Percentiles rank a stretch among this genome's conserved stretches.
Conservation (phyloP, 2,329 filamentous ascomycete species). For the Rutstroemia sp. region DNA sequence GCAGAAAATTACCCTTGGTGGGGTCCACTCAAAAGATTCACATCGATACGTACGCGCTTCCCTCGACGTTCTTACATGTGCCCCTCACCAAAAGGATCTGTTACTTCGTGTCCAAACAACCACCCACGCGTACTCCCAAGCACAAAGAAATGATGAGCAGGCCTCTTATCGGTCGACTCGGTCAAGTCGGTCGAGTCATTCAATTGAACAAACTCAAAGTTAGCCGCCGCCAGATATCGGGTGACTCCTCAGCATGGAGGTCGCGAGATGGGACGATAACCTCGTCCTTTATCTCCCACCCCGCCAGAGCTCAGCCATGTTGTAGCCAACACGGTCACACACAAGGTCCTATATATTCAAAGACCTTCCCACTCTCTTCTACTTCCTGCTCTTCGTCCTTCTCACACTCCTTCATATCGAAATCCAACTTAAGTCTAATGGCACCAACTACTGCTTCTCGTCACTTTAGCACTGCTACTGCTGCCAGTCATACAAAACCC, state of each 20-base stretch:
- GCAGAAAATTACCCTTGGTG: background rate
- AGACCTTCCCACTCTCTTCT: background rate
- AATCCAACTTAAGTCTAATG: background rate
- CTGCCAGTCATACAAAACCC: background rate
- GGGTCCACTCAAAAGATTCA: background rate
- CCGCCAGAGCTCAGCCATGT: background rate
- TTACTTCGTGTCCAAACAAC: background rate
- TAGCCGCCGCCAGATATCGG: background rate
- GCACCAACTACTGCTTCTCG: background rate
- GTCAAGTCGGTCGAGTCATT: background rate
- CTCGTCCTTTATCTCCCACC: background rate
- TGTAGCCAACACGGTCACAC: background rate
- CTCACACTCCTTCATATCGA: background rate
- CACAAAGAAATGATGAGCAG: background rate
- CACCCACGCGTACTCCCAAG: background rate
- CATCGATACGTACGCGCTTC: background rate
- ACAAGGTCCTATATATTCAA: conserved; percentile 4
- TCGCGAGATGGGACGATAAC: background rate
- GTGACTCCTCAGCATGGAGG: background rate
- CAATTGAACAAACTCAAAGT: background rate
- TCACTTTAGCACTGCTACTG: background rate
- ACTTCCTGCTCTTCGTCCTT: background rate
- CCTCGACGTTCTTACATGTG: background rate
- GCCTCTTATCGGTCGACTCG: conserved; percentile 3
- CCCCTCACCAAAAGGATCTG: background rate